phyloP scores from a whole-genome alignment of 2,329 filamentous ascomycete species.

The Colletotrichum sp. region DNA sequence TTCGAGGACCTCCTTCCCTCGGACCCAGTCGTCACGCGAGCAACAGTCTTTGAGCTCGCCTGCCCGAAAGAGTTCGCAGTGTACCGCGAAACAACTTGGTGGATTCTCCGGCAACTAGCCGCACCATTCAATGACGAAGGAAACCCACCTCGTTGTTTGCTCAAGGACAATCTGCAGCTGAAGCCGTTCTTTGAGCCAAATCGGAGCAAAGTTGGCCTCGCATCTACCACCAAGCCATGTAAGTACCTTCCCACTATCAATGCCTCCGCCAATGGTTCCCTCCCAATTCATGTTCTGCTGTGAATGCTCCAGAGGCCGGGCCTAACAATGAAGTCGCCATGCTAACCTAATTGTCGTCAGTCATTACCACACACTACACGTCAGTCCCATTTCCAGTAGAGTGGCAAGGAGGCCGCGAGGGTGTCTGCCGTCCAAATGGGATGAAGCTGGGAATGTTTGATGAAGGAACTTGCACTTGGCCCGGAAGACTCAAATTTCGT shows the following conservation, averaged over 20 bases:
- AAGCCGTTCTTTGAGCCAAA: slow-evolving; percentile 16
- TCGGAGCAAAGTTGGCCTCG: slow-evolving; percentile 27
- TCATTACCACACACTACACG: slow-evolving; percentile 31
- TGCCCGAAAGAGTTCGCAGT: slow-evolving; percentile 36
- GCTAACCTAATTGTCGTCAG: slow-evolving; percentile 16
- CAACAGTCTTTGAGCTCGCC: slow-evolving; percentile 45
- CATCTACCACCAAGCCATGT: slow-evolving; percentile 34
- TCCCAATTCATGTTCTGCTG: not conserved
- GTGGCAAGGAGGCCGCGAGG: slow-evolving; percentile 27
- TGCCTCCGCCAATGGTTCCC: not conserved
- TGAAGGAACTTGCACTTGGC: slow-evolving; percentile 39
- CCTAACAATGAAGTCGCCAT: not conserved
- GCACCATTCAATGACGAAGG: slow-evolving; percentile 22
- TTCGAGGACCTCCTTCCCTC: slow-evolving; percentile 46
- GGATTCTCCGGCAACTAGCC: slow-evolving; percentile 35
- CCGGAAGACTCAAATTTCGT: slow-evolving; percentile 27
- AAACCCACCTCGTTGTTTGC: slow-evolving; percentile 26
- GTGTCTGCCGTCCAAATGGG: slow-evolving; percentile 50
- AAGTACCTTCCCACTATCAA: slow-evolving; percentile 9
- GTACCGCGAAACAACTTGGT: slow-evolving; percentile 49
- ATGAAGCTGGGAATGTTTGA: slow-evolving; percentile 56
- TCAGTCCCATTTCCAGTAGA: slow-evolving; percentile 30
- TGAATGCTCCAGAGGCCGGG: not conserved
- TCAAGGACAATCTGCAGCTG: slow-evolving; percentile 28
- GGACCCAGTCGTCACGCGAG: slow-evolving; percentile 31